Conservation (phyloP, 164 flowering plant genomes). For the Taxillus chinensis region DNA sequence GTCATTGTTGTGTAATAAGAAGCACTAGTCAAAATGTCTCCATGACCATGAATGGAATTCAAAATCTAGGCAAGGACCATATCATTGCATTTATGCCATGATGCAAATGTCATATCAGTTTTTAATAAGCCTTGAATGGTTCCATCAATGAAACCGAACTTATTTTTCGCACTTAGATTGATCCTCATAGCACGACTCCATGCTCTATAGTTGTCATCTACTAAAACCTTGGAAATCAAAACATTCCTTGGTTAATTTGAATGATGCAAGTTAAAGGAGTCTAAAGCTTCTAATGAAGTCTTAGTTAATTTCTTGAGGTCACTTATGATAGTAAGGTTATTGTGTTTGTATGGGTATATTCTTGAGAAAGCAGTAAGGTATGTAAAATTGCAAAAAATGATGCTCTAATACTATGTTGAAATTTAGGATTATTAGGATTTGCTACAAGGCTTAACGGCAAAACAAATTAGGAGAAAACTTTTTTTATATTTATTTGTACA, state of each 20-base stretch:
- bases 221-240: background rate
- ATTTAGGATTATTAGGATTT: background rate
- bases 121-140: background rate
- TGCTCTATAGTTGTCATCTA: background rate
- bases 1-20: background rate
- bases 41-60: background rate
- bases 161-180: background rate
- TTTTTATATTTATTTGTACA: background rate
- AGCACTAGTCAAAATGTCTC: background rate
- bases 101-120: background rate
- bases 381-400: background rate
- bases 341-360: constrained; percentile 1
- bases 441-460: background rate
- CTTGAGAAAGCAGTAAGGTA: background rate
- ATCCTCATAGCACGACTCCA: constrained; percentile 1
- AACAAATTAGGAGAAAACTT: background rate
- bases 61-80: background rate
- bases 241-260: background rate
- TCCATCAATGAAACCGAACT: background rate
- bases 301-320: background rate
- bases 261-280: background rate
- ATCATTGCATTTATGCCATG: background rate
- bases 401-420: background rate
- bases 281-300: background rate
- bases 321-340: background rate